Base-by-base conservation (phyloP, 441 rosid species). In the Bruguiera hainesii region DNA sequence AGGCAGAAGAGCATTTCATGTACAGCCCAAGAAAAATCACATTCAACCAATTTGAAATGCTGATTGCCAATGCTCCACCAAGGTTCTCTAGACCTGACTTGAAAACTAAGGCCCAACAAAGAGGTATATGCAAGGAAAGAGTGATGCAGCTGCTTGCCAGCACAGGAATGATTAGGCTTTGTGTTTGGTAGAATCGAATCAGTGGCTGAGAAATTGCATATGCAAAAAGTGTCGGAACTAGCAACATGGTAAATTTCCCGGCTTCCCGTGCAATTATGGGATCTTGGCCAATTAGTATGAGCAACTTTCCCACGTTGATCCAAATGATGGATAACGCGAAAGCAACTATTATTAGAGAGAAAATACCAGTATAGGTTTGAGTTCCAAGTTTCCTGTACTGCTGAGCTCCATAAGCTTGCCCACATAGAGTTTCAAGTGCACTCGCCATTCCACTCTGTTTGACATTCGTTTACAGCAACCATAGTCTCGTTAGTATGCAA, bases 351-450 rank as follows among this genome's bases (percentile, higher is more conserved):
- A 78, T 42, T 25, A 89, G 75, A 61, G 81, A 81, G 65, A 88
- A 65, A 11, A 89, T 79, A 3, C 83, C 93, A 6, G 85, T 83
- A 71, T 88, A 84, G 2, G 83, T 83, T 26, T 88, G 93, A 18
- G 30, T 82, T 64, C 96, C 91, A 25, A 94, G 75, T 76, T 75
- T 91, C 21, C 62, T 69, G 53, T 73, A 88, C 33, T 89, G 88
- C 37, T 78, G 65, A 55, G 97, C 98, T 77, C 98, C 97, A 67
- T 83, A 78, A 25, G 91, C 89, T 87, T 89, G 97, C 0, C 97
- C 97, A 69, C 89, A 80, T 3, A 91, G 67, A 25, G 96, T 94
- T 72, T 94, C 98, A 64, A 91, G 65, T 2, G 89, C 98, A 74
- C 69, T 77, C 9, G 98, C 76, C 82, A 91, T 79, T 37, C 97